These are phyloP conservation scores for Chloranthus sessilifolius DNA, from an alignment of 164 flowering plant genomes.

Conservation along the genomic window DNA sequence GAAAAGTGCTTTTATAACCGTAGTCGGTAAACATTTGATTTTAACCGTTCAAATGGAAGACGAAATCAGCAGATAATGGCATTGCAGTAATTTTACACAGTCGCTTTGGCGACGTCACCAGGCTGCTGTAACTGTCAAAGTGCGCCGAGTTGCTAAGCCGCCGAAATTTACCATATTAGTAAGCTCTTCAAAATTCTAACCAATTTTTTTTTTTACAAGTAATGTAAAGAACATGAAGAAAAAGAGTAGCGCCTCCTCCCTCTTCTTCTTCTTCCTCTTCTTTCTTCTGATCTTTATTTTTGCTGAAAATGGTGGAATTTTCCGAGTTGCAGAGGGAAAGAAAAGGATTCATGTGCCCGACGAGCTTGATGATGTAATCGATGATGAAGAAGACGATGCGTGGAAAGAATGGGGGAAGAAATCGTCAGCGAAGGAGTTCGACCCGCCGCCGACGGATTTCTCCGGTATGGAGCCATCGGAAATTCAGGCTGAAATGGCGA, in stretches of 20 bases:
- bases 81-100: no score
- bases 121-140: no score
- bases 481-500: conserved; percentile 70
- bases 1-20: no score
- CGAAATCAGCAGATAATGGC: no score
- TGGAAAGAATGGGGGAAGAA: conserved; percentile 90
- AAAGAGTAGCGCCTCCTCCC: not conserved
- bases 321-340: conserved; percentile 22
- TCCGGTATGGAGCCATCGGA: conserved; percentile 31
- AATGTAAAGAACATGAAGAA: no score
- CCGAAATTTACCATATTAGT: no score
- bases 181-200: no score
- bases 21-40: no score
- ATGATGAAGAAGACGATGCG: conserved; percentile 89
- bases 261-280: not conserved
- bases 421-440: conserved; percentile 21
- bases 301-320: not conserved
- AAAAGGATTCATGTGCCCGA: conserved; percentile 60
- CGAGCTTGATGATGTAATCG: conserved; percentile 85
- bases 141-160: no score
- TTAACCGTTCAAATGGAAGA: no score
- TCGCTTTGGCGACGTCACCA: no score
- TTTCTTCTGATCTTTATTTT: not conserved
- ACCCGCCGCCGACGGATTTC: conserved; percentile 65
- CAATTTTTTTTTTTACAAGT: no score